These are phyloP conservation scores for Ustilago bromivora DNA, from an alignment of 1,284 basidiomycete genomes.

Conservation along the genomic window DNA sequence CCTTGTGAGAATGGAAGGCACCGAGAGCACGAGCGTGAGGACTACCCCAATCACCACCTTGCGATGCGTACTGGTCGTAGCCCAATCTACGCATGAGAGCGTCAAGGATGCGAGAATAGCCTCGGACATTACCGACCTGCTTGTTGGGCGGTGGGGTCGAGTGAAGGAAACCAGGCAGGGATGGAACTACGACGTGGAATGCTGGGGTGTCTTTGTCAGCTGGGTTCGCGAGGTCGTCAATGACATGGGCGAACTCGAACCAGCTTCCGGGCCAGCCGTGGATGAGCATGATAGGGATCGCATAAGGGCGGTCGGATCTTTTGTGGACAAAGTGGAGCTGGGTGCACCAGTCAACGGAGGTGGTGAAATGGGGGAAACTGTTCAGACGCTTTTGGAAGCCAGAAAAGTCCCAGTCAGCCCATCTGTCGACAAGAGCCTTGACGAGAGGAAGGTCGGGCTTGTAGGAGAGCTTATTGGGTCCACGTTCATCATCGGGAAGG, in stretches of 20 bases:
- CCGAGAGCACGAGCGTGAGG: constrained; percentile 52
- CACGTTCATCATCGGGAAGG: constrained; percentile 39
- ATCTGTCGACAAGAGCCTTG: constrained; percentile 34
- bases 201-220: constrained; percentile 43
- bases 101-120: constrained; percentile 55
- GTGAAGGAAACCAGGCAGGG: constrained; percentile 59
- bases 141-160: constrained; percentile 52
- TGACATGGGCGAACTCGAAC: constrained; percentile 53
- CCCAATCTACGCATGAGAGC: constrained; percentile 60
- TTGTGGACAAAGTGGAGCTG: constrained; percentile 59
- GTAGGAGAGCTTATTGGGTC: constrained; percentile 24
- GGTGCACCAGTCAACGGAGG: constrained; percentile 58
- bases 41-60: constrained; percentile 64
- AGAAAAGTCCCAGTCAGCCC: constrained; percentile 37
- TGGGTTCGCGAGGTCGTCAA: constrained; percentile 46
- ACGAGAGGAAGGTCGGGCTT: constrained; percentile 43
- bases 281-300: constrained; percentile 63
- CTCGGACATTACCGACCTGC: constrained; percentile 42
- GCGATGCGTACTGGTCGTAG: constrained; percentile 54
- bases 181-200: constrained; percentile 64
- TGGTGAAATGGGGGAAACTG: constrained; percentile 56
- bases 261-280: constrained; percentile 64
- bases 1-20: constrained; percentile 41
- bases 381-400: constrained; percentile 34
- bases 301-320: constrained; percentile 44